Evolutionary conservation across 208 protist species (phyloP).

Genomic region (Naegleria lovaniensis): DNA sequence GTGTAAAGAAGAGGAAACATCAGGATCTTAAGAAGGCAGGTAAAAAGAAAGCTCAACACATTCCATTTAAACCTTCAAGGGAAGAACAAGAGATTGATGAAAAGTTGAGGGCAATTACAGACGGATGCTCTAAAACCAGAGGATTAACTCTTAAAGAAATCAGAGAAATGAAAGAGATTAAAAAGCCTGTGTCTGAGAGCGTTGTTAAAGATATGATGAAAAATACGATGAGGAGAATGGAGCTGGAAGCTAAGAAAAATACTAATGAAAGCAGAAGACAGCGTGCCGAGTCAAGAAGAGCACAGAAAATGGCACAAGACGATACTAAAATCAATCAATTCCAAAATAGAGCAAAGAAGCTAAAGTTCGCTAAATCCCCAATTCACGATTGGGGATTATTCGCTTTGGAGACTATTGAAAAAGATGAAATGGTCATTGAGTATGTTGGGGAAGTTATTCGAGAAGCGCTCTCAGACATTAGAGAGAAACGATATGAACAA

Average conservation of each 20-base stretch:
- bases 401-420: conserved; percentile 52
- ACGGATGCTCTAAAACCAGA: background rate
- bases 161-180: background rate
- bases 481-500: conserved; percentile 53
- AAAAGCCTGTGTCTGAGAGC: conserved; percentile 4
- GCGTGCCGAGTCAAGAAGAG: background rate
- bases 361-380: conserved; percentile 53
- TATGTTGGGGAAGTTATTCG: conserved; percentile 53
- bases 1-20: background rate
- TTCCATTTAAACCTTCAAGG: background rate
- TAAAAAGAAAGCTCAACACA: background rate
- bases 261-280: background rate
- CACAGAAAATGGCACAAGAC: background rate
- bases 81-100: background rate
- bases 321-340: conserved; percentile 37
- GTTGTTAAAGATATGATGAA: background rate
- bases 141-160: background rate
- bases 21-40: background rate
- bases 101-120: background rate
- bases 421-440: conserved; percentile 61
- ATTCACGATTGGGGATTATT: conserved; percentile 67
- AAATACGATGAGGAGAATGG: background rate
- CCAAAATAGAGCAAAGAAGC: conserved; percentile 44
- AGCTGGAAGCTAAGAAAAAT: background rate
- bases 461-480: conserved; percentile 51